Base-by-base conservation (phyloP, 1,284 basidiomycete genomes). In the Coniophora puteana region DNA sequence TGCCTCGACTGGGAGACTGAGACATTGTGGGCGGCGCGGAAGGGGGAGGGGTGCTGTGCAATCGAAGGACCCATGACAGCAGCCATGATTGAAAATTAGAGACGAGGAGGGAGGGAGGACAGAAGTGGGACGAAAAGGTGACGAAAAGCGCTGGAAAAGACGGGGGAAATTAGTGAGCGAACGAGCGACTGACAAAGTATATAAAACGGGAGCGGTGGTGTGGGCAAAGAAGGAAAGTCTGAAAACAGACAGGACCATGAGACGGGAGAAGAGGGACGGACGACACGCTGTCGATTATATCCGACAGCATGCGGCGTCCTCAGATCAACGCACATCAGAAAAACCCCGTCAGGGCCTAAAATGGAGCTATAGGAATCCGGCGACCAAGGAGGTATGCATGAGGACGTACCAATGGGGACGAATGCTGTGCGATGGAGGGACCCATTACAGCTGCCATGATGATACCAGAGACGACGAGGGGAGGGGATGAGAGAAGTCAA, bases 1-100 rank as follows among this genome's bases (percentile, higher is more conserved):
- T 61, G 36, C 6, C 58, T 48, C 0, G 57, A 46, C 22, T 63
- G 60, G 0, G n/a, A n/a, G n/a, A n/a, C n/a, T n/a, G 55, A 62
- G 2, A 26, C 38, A 31, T 57, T 58, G 28, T 62, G 57, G 0
- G 45, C n/a, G 0, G 45, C 41, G 39, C 61, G 49, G 40, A 49
- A 64, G 0, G 58, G 58, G 0, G 58, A 60, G 0, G 55, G 54
- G 28, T 60, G 59, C 12, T 38, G 36, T 5, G 60, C 36, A 7
- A 11, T 12, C 3, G 60, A 3, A 6, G 60, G 58, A 40, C 62
- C 58, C 25, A 49, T 62, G 2, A 64, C 60, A 12, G 61, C 40
- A 25, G 62, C 62, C 62, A 64, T 59, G 16, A 3, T 32, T 14
- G 10, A 21, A 11, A 2, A 24, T 3, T 30, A 18, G 14, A 20